Percentiles rank a stretch among this genome's conserved stretches.
Conservation (phyloP, 257 asterid species). For the Nicotiana sylvestris region DNA sequence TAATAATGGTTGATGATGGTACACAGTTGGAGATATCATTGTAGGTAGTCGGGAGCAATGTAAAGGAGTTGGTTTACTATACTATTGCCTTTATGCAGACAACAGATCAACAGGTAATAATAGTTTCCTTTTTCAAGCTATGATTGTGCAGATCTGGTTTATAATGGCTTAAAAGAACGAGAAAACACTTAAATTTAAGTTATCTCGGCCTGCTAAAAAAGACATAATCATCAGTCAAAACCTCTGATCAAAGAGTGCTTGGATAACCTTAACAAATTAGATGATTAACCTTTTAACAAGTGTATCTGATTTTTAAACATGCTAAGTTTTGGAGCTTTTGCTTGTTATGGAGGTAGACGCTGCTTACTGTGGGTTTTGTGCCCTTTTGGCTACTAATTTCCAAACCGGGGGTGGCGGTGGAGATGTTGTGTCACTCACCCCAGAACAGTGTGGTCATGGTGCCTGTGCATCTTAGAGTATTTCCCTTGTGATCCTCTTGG, state of each 20-base stretch:
- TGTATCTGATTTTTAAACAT: neutral
- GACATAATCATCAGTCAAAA: neutral
- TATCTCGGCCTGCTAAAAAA: neutral
- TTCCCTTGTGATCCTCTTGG: neutral
- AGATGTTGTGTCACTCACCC: neutral
- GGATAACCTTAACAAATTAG: neutral
- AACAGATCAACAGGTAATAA: constrained; percentile 87
- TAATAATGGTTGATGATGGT: neutral
- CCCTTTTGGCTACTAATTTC: neutral
- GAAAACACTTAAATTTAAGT: neutral
- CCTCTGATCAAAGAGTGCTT: neutral
- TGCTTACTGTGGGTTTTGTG: neutral
- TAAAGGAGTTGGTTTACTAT: constrained; percentile 78
- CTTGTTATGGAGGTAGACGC: neutral
- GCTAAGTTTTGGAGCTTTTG: neutral
- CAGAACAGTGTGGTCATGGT: neutral
- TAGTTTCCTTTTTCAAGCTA: neutral
- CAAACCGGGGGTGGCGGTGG: neutral
- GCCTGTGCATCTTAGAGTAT: neutral
- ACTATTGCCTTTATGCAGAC: constrained; percentile 87
- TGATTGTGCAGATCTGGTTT: neutral
- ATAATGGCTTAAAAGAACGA: neutral
- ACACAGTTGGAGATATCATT: constrained; percentile 12
- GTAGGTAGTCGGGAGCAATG: constrained; percentile 64
- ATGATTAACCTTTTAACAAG: neutral